These are phyloP conservation scores for Capsicum rhomboideum DNA, from an alignment of 257 asterid genomes.

Conservation along the genomic window DNA sequence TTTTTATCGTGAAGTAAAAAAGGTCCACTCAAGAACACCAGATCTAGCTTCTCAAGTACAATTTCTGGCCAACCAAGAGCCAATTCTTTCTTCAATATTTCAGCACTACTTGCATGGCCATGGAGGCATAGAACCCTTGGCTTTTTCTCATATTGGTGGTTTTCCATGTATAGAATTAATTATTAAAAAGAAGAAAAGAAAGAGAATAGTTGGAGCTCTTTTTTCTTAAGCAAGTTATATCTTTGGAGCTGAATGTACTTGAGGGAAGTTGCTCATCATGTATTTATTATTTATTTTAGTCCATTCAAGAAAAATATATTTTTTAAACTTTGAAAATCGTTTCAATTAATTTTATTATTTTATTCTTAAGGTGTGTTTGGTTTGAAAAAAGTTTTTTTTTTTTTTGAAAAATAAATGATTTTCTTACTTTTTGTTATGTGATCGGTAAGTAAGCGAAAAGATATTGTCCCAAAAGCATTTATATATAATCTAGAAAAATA, in stretches of 20 bases:
- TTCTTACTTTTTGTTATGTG: too few species aligned
- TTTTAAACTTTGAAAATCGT: too few species aligned
- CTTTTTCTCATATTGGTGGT: slow-evolving; percentile 2
- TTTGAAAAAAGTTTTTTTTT: too few species aligned
- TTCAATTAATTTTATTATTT: too few species aligned
- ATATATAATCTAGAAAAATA: too few species aligned
- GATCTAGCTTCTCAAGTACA: slow-evolving; percentile 13
- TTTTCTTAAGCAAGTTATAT: neutral
- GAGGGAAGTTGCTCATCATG: neutral
- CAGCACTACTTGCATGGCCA: slow-evolving; percentile 19
- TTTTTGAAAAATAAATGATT: too few species aligned
- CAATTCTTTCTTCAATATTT: slow-evolving; percentile 18
- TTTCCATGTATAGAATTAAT: neutral
- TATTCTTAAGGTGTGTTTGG: too few species aligned
- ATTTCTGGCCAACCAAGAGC: slow-evolving; percentile 18
- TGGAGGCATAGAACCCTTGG: slow-evolving; percentile 28
- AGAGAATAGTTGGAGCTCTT: neutral
- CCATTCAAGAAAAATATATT: too few species aligned
- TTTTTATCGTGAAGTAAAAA: slow-evolving; percentile 12
- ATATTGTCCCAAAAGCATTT: too few species aligned
- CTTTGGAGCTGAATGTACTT: neutral
- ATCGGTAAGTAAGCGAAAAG: too few species aligned
- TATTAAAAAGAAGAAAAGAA: neutral
- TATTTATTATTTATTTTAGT: too few species aligned
- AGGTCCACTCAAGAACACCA: slow-evolving; percentile 26